Percentiles rank a stretch among this genome's conserved stretches.
These are phyloP conservation scores for Medicago ruthenica DNA, from an alignment of 306 rosid genomes.

Conservation along the genomic window DNA sequence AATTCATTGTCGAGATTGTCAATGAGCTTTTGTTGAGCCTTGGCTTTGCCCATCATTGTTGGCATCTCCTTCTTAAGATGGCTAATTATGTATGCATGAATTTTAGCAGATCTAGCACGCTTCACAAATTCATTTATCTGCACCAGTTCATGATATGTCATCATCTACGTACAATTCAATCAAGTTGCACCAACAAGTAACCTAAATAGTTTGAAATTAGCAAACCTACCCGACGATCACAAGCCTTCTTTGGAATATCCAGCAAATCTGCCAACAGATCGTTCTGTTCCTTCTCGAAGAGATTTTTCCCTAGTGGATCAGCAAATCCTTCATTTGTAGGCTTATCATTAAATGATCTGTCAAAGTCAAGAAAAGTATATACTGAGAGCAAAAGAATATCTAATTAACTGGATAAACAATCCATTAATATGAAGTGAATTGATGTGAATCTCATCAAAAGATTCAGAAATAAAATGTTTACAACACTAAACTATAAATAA, in stretches of 20 bases:
- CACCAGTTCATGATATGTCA: neutral
- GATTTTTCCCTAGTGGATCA: slow-evolving; percentile 76
- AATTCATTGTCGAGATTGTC: slow-evolving; percentile 84
- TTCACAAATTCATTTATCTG: slow-evolving; percentile 98
- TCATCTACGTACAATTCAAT: slow-evolving; percentile 1
- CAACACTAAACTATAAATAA: neutral
- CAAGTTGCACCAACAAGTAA: neutral
- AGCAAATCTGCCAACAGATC: slow-evolving; percentile 76
- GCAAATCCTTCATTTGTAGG: slow-evolving; percentile 58
- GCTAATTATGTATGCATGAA: slow-evolving; percentile 87
- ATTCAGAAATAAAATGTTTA: neutral
- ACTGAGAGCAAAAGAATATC: slow-evolving; percentile 12
- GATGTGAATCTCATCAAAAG: neutral
- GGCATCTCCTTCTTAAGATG: slow-evolving; percentile 98
- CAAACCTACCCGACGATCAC: slow-evolving; percentile 76
- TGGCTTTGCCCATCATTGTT: slow-evolving; percentile 88
- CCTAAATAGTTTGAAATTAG: slow-evolving; percentile 10
- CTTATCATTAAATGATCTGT: slow-evolving; percentile 86
- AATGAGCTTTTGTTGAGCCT: slow-evolving; percentile 76
- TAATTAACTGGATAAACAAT: slow-evolving; percentile 3
- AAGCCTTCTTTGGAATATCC: slow-evolving; percentile 89
- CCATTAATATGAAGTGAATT: neutral
- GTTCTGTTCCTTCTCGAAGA: slow-evolving; percentile 87
- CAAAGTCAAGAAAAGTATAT: slow-evolving; percentile 11
- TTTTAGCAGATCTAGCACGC: slow-evolving; percentile 96